These are phyloP conservation scores for Polytrichum commune DNA, from an alignment of 225 moss, liverwort and hornwort species.

Conservation along the genomic window DNA sequence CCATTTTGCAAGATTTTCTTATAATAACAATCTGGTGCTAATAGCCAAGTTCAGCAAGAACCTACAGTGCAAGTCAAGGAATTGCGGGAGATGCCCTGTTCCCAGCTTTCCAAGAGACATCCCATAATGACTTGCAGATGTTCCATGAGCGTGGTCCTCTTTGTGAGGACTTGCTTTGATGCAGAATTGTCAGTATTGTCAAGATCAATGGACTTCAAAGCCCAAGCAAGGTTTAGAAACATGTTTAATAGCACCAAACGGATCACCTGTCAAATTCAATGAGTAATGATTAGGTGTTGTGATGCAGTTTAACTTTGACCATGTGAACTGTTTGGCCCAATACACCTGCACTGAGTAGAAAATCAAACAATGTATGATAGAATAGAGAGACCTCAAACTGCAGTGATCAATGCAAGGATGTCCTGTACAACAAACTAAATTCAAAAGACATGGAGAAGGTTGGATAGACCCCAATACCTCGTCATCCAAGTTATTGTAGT, in stretches of 20 bases:
- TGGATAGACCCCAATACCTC: constrained; percentile 49
- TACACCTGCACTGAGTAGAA: background rate
- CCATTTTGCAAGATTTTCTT: too few relatives aligned
- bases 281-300: background rate
- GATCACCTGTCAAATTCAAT: constrained; percentile 58
- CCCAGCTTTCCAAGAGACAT: constrained; percentile 68
- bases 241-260: constrained; percentile 75
- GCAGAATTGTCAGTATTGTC: constrained; percentile 65
- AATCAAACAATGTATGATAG: background rate
- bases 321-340: too few relatives aligned
- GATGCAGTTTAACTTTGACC: too few relatives aligned
- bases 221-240: constrained; percentile 78
- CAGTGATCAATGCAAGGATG: background rate
- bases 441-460: background rate
- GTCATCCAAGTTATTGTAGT: constrained; percentile 79
- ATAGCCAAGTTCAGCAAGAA: constrained; percentile 9
- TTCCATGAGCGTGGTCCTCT: constrained; percentile 58
- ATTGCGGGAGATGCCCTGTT: constrained; percentile 54
- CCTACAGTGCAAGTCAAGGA: constrained; percentile 81
- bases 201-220: constrained; percentile 61
- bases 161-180: constrained; percentile 58
- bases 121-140: constrained; percentile 57
- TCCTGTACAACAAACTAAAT: constrained; percentile 1
- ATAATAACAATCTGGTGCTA: background rate
- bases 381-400: background rate